A percentile compares a stretch with the other conserved stretches of the same genome.
These are phyloP conservation scores for Pseudonectria buxi DNA, from an alignment of 2,329 filamentous ascomycete species.

Conservation along the genomic window DNA sequence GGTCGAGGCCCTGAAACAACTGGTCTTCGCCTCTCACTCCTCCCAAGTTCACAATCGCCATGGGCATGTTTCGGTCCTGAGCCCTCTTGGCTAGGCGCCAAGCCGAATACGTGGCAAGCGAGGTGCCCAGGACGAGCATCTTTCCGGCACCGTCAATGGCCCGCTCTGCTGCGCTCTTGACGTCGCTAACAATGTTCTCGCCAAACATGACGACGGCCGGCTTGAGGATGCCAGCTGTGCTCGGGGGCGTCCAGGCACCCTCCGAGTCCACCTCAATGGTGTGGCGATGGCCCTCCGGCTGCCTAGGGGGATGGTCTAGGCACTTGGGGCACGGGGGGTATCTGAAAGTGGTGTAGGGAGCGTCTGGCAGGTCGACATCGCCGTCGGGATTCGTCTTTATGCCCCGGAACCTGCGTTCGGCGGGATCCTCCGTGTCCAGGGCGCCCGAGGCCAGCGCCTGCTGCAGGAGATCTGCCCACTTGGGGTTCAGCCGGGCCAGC, in stretches of 20 bases:
- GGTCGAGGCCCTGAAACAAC: slow-evolving; percentile 56
- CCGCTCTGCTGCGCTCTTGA: slow-evolving; percentile 71
- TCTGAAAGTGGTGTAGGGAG: slow-evolving; percentile 81
- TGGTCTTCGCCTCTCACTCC: slow-evolving; percentile 72
- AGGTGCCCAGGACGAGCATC: slow-evolving; percentile 78
- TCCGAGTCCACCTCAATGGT: slow-evolving; percentile 67
- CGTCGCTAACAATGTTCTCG: slow-evolving; percentile 65
- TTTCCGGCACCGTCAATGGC: slow-evolving; percentile 71
- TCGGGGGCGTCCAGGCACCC: slow-evolving; percentile 65
- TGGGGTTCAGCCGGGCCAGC: slow-evolving; percentile 72
- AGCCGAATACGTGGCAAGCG: slow-evolving; percentile 88
- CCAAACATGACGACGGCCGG: slow-evolving; percentile 96
- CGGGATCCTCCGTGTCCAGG: slow-evolving; percentile 68
- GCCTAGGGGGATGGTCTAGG: slow-evolving; percentile 52
- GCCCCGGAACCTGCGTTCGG: slow-evolving; percentile 59
- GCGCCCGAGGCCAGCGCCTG: slow-evolving; percentile 69
- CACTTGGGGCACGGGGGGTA: slow-evolving; percentile 88
- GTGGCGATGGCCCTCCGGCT: slow-evolving; percentile 47
- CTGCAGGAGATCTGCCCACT: slow-evolving; percentile 71
- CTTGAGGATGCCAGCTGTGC: slow-evolving; percentile 75
- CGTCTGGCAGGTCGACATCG: slow-evolving; percentile 82
- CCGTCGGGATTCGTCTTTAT: slow-evolving; percentile 88
- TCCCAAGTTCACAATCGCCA: slow-evolving; percentile 84
- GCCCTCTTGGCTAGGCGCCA: slow-evolving; percentile 84
- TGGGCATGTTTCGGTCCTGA: slow-evolving; percentile 73